These are phyloP conservation scores for Penicillium arizonense DNA, from an alignment of 495 filamentous ascomycete species.

Conservation along the genomic window DNA sequence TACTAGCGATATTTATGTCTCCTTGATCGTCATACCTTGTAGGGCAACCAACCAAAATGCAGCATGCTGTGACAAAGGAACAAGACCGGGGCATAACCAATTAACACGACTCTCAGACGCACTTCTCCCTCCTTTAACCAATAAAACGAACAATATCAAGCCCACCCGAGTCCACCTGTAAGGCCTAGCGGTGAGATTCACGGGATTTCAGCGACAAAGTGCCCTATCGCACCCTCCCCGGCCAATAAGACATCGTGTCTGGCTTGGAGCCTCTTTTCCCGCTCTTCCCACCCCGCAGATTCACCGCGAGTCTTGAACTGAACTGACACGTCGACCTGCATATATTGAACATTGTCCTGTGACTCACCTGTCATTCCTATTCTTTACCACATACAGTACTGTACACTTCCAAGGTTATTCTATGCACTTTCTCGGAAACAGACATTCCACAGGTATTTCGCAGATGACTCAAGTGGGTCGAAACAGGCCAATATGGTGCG, in stretches of 20 bases:
- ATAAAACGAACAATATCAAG: neutral
- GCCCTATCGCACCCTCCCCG: neutral
- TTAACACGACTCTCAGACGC: neutral
- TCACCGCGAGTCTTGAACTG: neutral
- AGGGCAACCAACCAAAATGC: constrained; percentile 28
- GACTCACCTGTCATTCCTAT: too few relatives aligned
- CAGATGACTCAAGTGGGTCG: neutral
- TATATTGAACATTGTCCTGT: neutral
- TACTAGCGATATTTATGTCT: constrained; percentile 14
- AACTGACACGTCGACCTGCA: neutral
- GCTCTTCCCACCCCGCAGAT: constrained; percentile 1
- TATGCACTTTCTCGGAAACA: too few relatives aligned
- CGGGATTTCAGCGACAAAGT: neutral
- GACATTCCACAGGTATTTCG: too few relatives aligned
- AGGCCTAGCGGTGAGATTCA: constrained; percentile 4
- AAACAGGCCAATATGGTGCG: neutral
- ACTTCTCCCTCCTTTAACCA: neutral
- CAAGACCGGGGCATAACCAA: neutral
- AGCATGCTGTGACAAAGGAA: neutral
- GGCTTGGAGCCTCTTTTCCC: constrained; percentile 6
- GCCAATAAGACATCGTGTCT: constrained; percentile 1
- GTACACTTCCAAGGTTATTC: too few relatives aligned
- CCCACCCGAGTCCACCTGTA: neutral
- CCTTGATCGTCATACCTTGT: constrained; percentile 16
- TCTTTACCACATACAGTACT: too few relatives aligned